A percentile compares a stretch with the other conserved stretches of the same genome.
These are phyloP conservation scores for Mucor indicus DNA, from an alignment of 371 early-diverging fungal species.

Conservation along the genomic window DNA sequence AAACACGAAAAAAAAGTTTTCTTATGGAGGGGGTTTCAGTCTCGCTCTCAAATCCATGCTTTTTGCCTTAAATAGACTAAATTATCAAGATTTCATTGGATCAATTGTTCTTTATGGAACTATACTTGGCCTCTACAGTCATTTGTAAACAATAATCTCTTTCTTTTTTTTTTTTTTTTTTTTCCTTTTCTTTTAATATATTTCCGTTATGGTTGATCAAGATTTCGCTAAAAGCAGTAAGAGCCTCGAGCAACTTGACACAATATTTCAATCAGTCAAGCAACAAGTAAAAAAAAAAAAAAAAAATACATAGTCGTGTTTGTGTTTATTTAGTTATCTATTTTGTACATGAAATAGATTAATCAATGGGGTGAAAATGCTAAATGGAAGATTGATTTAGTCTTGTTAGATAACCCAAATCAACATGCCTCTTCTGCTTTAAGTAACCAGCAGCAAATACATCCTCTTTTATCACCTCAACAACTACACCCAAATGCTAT, in stretches of 20 bases:
- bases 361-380: conserved; percentile 39
- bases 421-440: conserved; percentile 3
- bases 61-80: too few species aligned
- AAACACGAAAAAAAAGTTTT: too few species aligned
- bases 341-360: conserved; percentile 26
- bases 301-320: neutral
- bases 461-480: conserved; percentile 23
- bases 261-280: conserved; percentile 21
- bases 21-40: too few species aligned
- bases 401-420: conserved; percentile 21
- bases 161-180: conserved; percentile 5
- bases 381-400: conserved; percentile 36
- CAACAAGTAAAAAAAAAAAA: conserved; percentile 11
- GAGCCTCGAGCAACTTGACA: conserved; percentile 2
- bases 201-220: neutral
- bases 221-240: too few species aligned
- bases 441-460: conserved; percentile 4
- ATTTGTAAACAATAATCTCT: neutral
- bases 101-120: too few species aligned
- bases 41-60: too few species aligned
- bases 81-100: too few species aligned
- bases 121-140: too few species aligned
- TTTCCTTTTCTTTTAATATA: conserved; percentile 1
- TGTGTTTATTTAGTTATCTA: neutral
- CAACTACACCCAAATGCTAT: conserved; percentile 20